Evolutionary conservation across 2,329 filamentous ascomycete genomes (phyloP).

Genomic region (Coniella vitis): DNA sequence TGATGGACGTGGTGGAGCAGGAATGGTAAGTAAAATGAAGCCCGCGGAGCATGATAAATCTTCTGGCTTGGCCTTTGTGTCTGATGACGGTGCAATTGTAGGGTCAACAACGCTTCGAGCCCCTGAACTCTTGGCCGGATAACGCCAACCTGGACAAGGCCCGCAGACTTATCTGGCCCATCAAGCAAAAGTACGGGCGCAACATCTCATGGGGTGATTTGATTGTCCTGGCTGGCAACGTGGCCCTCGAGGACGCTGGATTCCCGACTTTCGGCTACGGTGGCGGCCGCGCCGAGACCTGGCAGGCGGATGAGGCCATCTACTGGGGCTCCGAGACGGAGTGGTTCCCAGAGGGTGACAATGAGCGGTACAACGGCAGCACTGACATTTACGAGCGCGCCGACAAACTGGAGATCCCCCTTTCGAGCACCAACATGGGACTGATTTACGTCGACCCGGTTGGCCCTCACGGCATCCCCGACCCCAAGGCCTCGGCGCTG

Average conservation of each 20-base stretch:
- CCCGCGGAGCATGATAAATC: no score
- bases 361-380: conserved; percentile 53
- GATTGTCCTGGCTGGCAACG: conserved; percentile 62
- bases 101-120: conserved; percentile 69
- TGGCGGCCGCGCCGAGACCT: conserved; percentile 61
- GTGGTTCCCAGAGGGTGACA: conserved; percentile 60
- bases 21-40: conserved; percentile 26
- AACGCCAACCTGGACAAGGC: conserved; percentile 71
- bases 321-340: conserved; percentile 70
- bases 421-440: conserved; percentile 66
- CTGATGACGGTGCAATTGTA: no score
- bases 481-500: conserved; percentile 59
- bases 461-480: conserved; percentile 65
- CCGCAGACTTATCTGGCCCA: conserved; percentile 66
- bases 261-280: conserved; percentile 64
- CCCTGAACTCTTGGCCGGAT: conserved; percentile 72
- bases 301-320: conserved; percentile 64
- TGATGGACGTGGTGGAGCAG: conserved; percentile 65
- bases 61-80: no score
- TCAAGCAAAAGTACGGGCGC: conserved; percentile 75
- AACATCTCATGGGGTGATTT: conserved; percentile 74
- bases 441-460: conserved; percentile 80
- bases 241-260: conserved; percentile 67
- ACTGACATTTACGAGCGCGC: conserved; percentile 47
- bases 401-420: conserved; percentile 54